A percentile compares a stretch with the other conserved stretches of the same genome.
Evolutionary conservation across 306 rosid genomes (phyloP).

Genomic region (Styphnolobium japonicum): DNA sequence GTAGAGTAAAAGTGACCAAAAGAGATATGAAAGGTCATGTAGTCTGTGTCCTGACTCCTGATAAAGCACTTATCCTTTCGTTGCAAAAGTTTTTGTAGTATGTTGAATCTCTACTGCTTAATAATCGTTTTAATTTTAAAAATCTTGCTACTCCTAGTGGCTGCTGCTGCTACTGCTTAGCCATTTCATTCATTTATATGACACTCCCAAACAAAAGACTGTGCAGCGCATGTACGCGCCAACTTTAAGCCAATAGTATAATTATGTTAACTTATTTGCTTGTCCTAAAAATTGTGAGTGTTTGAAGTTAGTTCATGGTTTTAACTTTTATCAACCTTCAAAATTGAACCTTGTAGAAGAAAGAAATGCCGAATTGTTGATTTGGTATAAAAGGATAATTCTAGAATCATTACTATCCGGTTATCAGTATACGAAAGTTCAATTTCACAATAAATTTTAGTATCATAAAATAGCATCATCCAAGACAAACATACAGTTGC

Average conservation of each 20-base stretch:
- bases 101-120: slow-evolving; percentile 16
- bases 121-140: slow-evolving; percentile 16
- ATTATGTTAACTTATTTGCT: neutral
- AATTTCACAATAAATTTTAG: neutral
- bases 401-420: neutral
- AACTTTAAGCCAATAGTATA: too few species aligned
- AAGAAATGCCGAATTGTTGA: neutral
- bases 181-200: neutral
- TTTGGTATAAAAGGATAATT: neutral
- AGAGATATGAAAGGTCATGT: slow-evolving; percentile 12
- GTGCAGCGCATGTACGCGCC: too few species aligned
- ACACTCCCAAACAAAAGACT: slow-evolving; percentile 2
- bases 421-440: neutral
- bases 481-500: neutral
- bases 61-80: slow-evolving; percentile 25
- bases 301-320: neutral
- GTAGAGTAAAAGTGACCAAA: slow-evolving; percentile 12
- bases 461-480: neutral
- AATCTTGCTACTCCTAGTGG: slow-evolving; percentile 15
- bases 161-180: slow-evolving; percentile 3
- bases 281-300: neutral
- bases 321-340: neutral
- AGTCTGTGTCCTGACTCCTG: slow-evolving; percentile 23
- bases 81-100: slow-evolving; percentile 20
- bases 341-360: neutral